Evolutionary conservation across 2,329 filamentous ascomycete genomes (phyloP), one percentile per base, ranked within the genome.

Genomic region (Pestalotiopsis sp.): DNA sequence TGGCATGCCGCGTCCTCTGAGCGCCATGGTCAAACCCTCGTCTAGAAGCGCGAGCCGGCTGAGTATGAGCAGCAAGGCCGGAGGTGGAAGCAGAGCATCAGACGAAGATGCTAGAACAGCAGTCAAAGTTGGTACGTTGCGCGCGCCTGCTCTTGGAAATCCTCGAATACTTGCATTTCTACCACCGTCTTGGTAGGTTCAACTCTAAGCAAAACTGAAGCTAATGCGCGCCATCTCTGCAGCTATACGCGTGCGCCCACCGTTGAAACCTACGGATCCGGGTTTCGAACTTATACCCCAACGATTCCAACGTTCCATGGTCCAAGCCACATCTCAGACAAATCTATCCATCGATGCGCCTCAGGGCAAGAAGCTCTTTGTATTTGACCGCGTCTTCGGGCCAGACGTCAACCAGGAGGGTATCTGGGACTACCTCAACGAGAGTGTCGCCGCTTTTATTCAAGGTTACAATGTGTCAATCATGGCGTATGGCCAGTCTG

Each of bases 401-500:
- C 90, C 94, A 73, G 91, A 96, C 2, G 86, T 94, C 7, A 87
- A 88, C 68, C 96, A 99, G 78, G 92, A 96, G 72, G 95, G 94
- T 60, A 83, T 99, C 60, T 99, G 95, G 93, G 92, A 97, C 60
- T 99, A 99, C 75, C 84, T 99, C 62, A 89, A 89, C 70, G 96
- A 99, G 73, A 97, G 94, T 74, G 92, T 98, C 73, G 89, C 86
- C 73, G 93, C 94, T 2, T 99, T 99, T 74, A 84, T 96, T 1
- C 94, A 98, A 77, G 96, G 96, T 66, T 99, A 98, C 87, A 99
- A 99, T 88, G 96, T 99, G 68, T 99, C 96, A 3, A 89, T 99
- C 63, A 84, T 99, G 74, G 96, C 96, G 61, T 99, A 99, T 76
- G 96, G 96, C 72, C 96, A 99, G 83, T 99, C 96, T 35, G 96